Percentiles rank a stretch among this genome's conserved stretches.
Evolutionary conservation across 495 filamentous ascomycete genomes (phyloP).

Genomic region (Parathielavia hyrcaniae): DNA sequence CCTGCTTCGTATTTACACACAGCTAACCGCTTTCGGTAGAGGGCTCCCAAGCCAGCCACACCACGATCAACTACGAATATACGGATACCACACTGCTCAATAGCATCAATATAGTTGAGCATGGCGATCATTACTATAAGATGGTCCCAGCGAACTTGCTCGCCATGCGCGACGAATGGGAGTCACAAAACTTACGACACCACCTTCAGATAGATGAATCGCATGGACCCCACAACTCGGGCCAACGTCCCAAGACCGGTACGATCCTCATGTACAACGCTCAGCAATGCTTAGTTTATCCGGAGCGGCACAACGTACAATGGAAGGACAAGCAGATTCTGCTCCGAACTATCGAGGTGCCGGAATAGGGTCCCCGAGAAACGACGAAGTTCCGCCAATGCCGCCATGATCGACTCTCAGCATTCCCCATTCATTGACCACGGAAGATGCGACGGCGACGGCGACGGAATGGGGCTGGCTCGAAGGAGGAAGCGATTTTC

Average conservation of each 20-base stretch:
- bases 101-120: too few species aligned
- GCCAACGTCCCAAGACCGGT: neutral
- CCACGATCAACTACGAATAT: too few species aligned
- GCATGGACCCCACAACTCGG: conserved; percentile 4
- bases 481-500: neutral
- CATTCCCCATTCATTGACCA: conserved; percentile 3
- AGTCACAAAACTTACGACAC: neutral
- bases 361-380: neutral
- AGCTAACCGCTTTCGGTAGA: too few species aligned
- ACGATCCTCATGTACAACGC: neutral
- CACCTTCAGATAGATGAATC: conserved; percentile 18
- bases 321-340: too few species aligned
- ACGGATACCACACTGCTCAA: too few species aligned
- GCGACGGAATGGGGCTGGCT: neutral
- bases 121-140: conserved; percentile 10
- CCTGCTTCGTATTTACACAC: too few species aligned
- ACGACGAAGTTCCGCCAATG: neutral
- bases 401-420: neutral
- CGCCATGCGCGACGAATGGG: neutral
- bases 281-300: conserved; percentile 1
- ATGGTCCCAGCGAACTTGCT: neutral
- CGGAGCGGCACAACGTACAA: conserved; percentile 6
- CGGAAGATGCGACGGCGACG: neutral
- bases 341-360: neutral
- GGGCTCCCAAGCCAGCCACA: too few species aligned